Percentiles rank a stretch among this genome's conserved stretches.
Conservation (phyloP, 2,329 filamentous ascomycete species). For the Penicillium expansum region DNA sequence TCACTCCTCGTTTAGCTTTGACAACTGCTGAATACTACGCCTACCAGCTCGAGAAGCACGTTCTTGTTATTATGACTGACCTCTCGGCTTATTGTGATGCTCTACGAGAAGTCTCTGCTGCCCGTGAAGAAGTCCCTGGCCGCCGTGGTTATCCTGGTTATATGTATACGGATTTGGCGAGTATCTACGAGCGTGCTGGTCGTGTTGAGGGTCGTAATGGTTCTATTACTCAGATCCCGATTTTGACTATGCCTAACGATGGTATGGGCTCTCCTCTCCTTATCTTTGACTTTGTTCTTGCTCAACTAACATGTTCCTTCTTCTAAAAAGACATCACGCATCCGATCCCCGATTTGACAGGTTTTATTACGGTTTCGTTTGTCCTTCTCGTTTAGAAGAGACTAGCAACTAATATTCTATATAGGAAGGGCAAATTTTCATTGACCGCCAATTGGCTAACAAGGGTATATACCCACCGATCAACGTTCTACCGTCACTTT, state of each 20-base stretch:
- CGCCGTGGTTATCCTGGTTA: constrained; percentile 99
- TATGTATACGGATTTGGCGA: constrained; percentile 99
- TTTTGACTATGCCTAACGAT: constrained; percentile 99
- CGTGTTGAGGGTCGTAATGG: constrained; percentile 96
- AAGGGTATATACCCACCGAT: constrained; percentile 98
- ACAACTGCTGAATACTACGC: constrained; percentile 99
- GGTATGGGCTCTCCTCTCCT: constrained; percentile 39
- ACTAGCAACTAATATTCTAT: too few species aligned
- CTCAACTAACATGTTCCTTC: too few species aligned
- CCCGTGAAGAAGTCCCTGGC: constrained; percentile 97
- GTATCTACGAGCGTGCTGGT: constrained; percentile 98
- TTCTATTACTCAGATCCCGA: constrained; percentile 98
- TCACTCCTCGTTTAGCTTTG: background rate
- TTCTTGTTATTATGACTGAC: constrained; percentile 97
- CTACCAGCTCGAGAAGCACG: constrained; percentile 99
- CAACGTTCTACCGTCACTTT: constrained; percentile 96
- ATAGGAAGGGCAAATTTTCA: constrained; percentile 88
- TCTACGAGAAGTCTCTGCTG: constrained; percentile 95
- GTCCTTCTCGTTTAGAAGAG: too few species aligned
- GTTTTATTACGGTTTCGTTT: constrained; percentile 74
- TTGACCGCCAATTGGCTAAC: constrained; percentile 91
- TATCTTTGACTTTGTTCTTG: too few species aligned
- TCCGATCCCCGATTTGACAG: constrained; percentile 96
- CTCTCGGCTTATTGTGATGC: constrained; percentile 97
- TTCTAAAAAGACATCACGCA: constrained; percentile 74